Evolutionary conservation across 2,329 filamentous ascomycete genomes (phyloP).

Genomic region (Stachybotrys chlorohalonatus): DNA sequence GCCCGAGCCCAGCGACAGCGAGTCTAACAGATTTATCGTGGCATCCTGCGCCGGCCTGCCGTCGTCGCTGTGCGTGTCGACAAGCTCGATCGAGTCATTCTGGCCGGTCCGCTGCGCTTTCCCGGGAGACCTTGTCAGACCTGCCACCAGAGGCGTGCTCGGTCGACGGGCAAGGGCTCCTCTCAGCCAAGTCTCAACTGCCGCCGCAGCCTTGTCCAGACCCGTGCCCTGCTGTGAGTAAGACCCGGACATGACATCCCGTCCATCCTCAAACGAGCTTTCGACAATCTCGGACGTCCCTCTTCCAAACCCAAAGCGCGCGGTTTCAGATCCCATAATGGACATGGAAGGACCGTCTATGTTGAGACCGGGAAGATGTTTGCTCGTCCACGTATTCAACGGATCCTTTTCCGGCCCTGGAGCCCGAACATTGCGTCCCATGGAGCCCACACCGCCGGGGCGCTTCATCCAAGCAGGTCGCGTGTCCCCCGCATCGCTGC

Average conservation of each 20-base stretch:
- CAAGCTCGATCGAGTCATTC: slow-evolving; percentile 63
- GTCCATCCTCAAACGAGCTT: slow-evolving; percentile 38
- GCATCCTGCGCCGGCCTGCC: slow-evolving; percentile 21
- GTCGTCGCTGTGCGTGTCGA: slow-evolving; percentile 51
- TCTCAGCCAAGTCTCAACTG: slow-evolving; percentile 83
- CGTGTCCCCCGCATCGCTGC: slow-evolving; percentile 27
- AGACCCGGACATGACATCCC: slow-evolving; percentile 24
- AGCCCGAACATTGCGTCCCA: slow-evolving; percentile 59
- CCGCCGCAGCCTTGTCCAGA: slow-evolving; percentile 76
- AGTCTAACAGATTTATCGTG: slow-evolving; percentile 19
- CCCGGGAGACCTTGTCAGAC: neutral
- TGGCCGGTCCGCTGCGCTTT: slow-evolving; percentile 26
- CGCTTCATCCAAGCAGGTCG: slow-evolving; percentile 61
- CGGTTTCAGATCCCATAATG: slow-evolving; percentile 51
- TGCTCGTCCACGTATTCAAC: slow-evolving; percentile 74
- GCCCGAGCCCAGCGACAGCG: slow-evolving; percentile 16
- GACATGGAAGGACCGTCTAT: slow-evolving; percentile 63
- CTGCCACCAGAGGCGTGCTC: slow-evolving; percentile 33
- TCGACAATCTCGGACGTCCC: slow-evolving; percentile 37
- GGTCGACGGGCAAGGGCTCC: slow-evolving; percentile 64
- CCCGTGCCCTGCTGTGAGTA: slow-evolving; percentile 39
- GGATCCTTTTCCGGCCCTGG: slow-evolving; percentile 79
- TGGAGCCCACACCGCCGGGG: slow-evolving; percentile 80
- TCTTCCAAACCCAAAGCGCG: slow-evolving; percentile 44
- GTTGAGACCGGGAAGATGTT: slow-evolving; percentile 71